Percentiles rank a stretch among this genome's conserved stretches.
Evolutionary conservation across 208 protist species (phyloP).

Genomic region (Acanthamoeba quina): DNA sequence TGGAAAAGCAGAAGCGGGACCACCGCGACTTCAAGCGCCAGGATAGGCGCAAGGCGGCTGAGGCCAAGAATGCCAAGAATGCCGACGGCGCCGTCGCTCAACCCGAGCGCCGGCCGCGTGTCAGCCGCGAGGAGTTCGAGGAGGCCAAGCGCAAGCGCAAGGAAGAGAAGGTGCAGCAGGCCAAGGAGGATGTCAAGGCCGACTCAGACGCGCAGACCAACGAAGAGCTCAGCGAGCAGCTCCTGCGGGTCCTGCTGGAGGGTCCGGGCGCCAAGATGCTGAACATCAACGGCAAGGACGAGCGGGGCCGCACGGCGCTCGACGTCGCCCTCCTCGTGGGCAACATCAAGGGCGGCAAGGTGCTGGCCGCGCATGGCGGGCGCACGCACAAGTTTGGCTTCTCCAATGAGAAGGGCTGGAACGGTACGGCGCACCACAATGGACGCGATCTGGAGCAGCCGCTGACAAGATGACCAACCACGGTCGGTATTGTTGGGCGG

Average conservation of each 20-base stretch:
- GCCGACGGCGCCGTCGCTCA: neutral
- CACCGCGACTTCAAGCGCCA: neutral
- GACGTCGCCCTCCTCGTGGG: conserved; percentile 33
- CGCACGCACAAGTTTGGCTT: neutral
- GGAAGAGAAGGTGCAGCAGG: neutral
- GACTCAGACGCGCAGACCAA: neutral
- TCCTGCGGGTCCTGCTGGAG: conserved; percentile 9
- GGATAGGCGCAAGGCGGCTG: neutral
- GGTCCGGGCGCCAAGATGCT: neutral
- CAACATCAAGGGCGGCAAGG: conserved; percentile 43
- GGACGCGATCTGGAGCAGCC: neutral
- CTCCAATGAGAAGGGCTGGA: neutral
- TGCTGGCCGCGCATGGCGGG: neutral
- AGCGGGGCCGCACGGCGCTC: conserved; percentile 29
- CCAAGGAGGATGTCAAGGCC: neutral
- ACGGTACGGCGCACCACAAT: neutral
- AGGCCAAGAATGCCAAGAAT: neutral
- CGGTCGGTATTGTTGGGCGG: neutral
- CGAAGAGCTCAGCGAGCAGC: conserved; percentile 6
- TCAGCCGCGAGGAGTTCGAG: neutral
- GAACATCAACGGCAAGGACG: conserved; percentile 10
- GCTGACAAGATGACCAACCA: neutral
- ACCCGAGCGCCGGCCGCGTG: neutral
- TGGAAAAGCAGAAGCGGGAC: neutral
- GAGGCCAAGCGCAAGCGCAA: conserved; percentile 41